A percentile compares a stretch with the other conserved stretches of the same genome.
Conservation (phyloP, 164 flowering plant species). For the Magnolia sinica region DNA sequence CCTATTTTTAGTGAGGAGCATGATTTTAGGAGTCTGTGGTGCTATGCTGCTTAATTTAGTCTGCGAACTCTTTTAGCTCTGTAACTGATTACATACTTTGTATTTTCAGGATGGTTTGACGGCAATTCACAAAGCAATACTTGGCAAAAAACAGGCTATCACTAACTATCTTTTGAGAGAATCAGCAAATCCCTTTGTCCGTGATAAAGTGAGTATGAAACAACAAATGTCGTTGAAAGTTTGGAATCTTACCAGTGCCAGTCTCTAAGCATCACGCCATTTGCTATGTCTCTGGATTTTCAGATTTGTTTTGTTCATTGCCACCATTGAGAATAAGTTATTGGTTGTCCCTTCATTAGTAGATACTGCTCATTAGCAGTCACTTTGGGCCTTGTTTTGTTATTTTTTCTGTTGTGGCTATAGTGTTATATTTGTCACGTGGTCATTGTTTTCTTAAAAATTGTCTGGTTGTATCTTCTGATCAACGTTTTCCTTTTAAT, state of each 20-base stretch:
- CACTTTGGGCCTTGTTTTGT: too few relatives aligned
- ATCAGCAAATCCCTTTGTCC: conserved; percentile 80
- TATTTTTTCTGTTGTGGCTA: too few relatives aligned
- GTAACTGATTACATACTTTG: background rate
- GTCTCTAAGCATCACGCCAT: background rate
- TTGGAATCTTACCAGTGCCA: background rate
- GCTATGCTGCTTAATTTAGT: background rate
- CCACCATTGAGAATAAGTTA: too few relatives aligned
- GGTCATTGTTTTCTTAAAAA: too few relatives aligned
- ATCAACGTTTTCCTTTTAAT: too few relatives aligned
- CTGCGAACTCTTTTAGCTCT: conserved; percentile 2
- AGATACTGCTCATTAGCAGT: too few relatives aligned
- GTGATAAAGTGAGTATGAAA: conserved; percentile 60
- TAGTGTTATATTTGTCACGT: too few relatives aligned
- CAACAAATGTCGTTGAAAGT: background rate
- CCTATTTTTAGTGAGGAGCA: background rate
- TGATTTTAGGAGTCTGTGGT: background rate
- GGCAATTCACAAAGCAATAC: conserved; percentile 85
- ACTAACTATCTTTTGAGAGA: conserved; percentile 82
- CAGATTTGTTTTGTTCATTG: background rate
- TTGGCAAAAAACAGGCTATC: conserved; percentile 81
- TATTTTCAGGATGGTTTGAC: conserved; percentile 66
- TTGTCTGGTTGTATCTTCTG: too few relatives aligned
- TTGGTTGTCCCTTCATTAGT: too few relatives aligned
- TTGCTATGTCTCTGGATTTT: background rate